A percentile compares a stretch with the other conserved stretches of the same genome.
phyloP scores from a whole-genome alignment of 2,329 filamentous ascomycete species.

The Boeremia lycopersici region DNA sequence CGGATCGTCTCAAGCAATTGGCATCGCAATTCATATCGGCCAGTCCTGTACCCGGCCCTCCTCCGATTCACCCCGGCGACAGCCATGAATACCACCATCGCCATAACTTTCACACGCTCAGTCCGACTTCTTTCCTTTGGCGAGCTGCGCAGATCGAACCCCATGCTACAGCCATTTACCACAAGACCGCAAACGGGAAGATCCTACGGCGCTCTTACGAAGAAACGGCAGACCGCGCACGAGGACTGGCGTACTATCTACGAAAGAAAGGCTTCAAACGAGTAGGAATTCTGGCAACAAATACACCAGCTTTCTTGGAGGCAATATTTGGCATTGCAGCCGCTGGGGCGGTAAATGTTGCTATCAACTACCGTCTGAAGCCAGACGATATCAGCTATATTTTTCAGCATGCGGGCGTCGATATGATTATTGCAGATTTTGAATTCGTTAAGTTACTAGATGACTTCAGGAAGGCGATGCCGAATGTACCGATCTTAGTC shows the following conservation, averaged over 20 bases:
- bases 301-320: conserved; percentile 94
- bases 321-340: conserved; percentile 85
- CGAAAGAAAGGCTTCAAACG: conserved; percentile 73
- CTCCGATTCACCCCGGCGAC: conserved; percentile 47
- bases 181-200: conserved; percentile 78
- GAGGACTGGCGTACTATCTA: conserved; percentile 87
- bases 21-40: conserved; percentile 47
- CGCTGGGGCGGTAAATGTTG: conserved; percentile 77
- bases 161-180: conserved; percentile 77
- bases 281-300: conserved; percentile 86
- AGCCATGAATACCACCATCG: conserved; percentile 51
- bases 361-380: conserved; percentile 76
- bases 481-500: conserved; percentile 72
- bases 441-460: conserved; percentile 78
- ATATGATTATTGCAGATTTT: conserved; percentile 82
- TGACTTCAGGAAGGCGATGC: conserved; percentile 65
- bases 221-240: conserved; percentile 82
- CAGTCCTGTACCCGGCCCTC: conserved; percentile 32
- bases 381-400: conserved; percentile 89
- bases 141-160: conserved; percentile 89
- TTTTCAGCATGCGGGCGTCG: conserved; percentile 83
- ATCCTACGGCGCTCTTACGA: conserved; percentile 77
- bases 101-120: conserved; percentile 76
- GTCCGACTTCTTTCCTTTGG: conserved; percentile 84
- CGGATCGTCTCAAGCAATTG: conserved; percentile 44